Base-by-base conservation (phyloP, 768 basidiomycete genomes). In the Lentinula detonsa region DNA sequence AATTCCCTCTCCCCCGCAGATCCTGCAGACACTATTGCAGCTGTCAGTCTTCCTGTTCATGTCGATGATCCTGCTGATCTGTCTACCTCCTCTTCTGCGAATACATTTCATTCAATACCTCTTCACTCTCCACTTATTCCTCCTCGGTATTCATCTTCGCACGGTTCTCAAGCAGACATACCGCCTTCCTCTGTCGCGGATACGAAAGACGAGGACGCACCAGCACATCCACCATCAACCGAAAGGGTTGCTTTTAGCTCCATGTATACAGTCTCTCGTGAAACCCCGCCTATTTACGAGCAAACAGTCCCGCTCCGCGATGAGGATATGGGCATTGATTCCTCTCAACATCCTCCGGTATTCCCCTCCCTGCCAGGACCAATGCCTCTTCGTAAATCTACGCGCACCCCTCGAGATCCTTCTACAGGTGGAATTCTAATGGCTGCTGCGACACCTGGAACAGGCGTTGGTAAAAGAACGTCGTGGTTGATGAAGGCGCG, bases 401-500 rank as follows among this genome's bases (percentile, higher is more conserved):
- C 83, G 62, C 82, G 83, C 28, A 66, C 76, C 11, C 66, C 74
- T 37, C 77, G 77, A 18, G 88, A 87, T 18, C 69, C 78, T 45
- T 76, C 76, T 1, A 62, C 67, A 9, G 71, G 72, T 43, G 50
- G 67, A 21, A 65, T 2, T 28, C 28, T 65, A 37, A 61, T 74
- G 21, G 76, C 76, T 3, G 71, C 72, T 21, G 74, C 74, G 15
- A 79, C 78, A 2, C 76, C 80, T 42, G 75, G 78, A n/a, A 70
- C 72, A 4, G 67, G 71, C 31, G 76, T 76, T 9, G 84, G 82
- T 2, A 91, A 89, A 66, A 84, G 90, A 35, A 88, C 88, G 8
- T 92, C 91, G 3, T 92, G 91, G 91, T 71, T 93, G 58, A 84
- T 82, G 72, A 90, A 89, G 66, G 91, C 86, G 13, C 79, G 90